Percentiles rank a stretch among this genome's conserved stretches.
Conservation (phyloP, 208 protist species). For the Leishmania major region DNA sequence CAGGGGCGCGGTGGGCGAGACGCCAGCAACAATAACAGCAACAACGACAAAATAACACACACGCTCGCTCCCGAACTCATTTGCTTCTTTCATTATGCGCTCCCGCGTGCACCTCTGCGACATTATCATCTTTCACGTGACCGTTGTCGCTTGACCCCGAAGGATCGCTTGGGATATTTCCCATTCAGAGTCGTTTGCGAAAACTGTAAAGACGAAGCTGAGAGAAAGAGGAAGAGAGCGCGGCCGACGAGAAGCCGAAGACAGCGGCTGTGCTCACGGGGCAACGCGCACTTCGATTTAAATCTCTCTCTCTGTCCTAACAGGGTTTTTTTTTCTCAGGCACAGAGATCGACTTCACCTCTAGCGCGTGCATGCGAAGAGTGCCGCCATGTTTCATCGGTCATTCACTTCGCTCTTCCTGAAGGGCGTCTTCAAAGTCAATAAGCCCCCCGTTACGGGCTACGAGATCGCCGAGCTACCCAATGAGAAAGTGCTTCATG, state of each 20-base stretch:
- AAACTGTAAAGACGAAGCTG: not conserved
- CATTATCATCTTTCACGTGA: too few species aligned
- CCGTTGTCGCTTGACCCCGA: not conserved
- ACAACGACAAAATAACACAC: not conserved
- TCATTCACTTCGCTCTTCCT: conserved; percentile 47
- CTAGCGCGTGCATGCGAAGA: not conserved
- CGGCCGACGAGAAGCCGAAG: not conserved
- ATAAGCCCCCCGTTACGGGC: conserved; percentile 68
- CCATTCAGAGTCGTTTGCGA: not conserved
- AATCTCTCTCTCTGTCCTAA: not conserved
- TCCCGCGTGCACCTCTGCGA: not conserved
- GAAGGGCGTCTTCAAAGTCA: conserved; percentile 65
- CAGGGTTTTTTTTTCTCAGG: not conserved
- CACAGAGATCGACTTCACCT: not conserved
- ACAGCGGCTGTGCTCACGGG: not conserved
- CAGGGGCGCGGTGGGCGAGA: not conserved
- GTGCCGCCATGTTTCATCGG: conserved; percentile 16
- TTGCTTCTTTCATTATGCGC: not conserved
- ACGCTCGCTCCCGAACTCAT: not conserved
- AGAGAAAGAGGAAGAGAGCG: not conserved
- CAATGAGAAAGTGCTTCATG: conserved; percentile 73
- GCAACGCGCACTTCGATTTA: not conserved
- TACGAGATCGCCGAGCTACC: conserved; percentile 88
- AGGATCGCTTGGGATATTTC: not conserved
- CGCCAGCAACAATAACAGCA: not conserved